Conservation (phyloP, 225 moss, liverwort and hornwort species). For the Antitrichia curtipendula region DNA sequence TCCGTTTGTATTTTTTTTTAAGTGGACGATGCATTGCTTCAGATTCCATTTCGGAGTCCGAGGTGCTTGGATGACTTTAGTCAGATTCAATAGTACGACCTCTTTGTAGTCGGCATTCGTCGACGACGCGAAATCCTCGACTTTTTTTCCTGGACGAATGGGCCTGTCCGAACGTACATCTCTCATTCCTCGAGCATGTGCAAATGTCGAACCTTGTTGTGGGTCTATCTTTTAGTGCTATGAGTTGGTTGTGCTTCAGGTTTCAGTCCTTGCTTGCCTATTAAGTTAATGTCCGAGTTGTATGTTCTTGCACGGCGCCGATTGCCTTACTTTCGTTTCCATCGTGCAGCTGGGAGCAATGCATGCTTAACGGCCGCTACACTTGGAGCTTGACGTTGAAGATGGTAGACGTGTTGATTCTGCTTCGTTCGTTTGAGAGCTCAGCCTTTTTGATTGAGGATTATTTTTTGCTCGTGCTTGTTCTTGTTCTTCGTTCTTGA, state of each 20-base stretch:
- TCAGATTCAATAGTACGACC: background rate
- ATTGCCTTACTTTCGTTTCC: background rate
- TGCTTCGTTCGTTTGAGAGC: background rate
- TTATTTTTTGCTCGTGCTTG: background rate
- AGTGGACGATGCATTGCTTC: background rate
- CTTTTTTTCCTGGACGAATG: background rate
- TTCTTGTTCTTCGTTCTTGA: background rate
- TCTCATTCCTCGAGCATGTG: background rate
- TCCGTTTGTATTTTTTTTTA: background rate
- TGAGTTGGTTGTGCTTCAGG: background rate
- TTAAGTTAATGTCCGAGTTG: background rate
- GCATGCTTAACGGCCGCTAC: background rate
- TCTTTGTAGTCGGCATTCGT: background rate
- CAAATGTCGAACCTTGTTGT: background rate
- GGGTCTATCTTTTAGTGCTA: background rate
- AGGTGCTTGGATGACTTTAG: background rate
- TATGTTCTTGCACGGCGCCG: background rate
- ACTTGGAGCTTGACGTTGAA: background rate
- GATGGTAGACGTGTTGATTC: background rate
- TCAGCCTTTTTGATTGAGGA: background rate
- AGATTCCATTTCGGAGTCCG: background rate
- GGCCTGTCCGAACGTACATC: background rate
- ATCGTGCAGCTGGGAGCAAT: background rate
- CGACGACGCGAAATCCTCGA: background rate
- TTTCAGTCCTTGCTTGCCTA: background rate